phyloP scores from a whole-genome alignment of 2,329 filamentous ascomycete genomes.

The Ceratocystiopsis sp. region DNA sequence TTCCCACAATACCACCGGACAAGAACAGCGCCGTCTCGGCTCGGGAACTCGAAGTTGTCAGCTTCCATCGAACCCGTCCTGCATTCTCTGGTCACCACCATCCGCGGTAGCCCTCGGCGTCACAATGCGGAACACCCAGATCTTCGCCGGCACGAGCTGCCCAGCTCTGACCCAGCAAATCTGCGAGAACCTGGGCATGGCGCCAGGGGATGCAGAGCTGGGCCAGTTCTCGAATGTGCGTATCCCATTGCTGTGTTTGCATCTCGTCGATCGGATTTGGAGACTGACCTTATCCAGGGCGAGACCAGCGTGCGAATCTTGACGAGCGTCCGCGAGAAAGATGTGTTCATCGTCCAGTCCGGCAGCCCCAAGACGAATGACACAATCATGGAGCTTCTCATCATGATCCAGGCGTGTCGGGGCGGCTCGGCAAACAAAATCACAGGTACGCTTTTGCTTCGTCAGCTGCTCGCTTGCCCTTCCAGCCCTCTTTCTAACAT shows the following conservation, averaged over 20 bases:
- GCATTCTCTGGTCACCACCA: too few species aligned
- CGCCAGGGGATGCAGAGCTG: constrained; percentile 45
- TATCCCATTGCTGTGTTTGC: background rate
- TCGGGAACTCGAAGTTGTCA: background rate
- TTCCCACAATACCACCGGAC: background rate
- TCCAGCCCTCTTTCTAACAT: background rate
- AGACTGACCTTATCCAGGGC: constrained; percentile 27
- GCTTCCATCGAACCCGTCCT: background rate
- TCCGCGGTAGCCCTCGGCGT: too few species aligned
- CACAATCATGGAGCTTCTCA: constrained; percentile 96
- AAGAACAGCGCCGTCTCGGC: too few species aligned
- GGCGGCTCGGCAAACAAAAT: constrained; percentile 93
- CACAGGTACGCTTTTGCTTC: constrained; percentile 43
- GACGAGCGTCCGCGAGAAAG: constrained; percentile 80
- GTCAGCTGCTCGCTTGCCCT: background rate
- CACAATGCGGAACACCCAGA: constrained; percentile 35
- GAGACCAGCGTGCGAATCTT: constrained; percentile 54
- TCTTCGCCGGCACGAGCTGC: constrained; percentile 52
- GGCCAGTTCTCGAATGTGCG: constrained; percentile 51
- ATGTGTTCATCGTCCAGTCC: constrained; percentile 97
- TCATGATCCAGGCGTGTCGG: constrained; percentile 98
- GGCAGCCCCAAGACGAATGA: constrained; percentile 94
- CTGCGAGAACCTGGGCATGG: constrained; percentile 52
- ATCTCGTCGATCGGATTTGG: background rate
- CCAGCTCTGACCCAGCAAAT: constrained; percentile 47